Base-by-base conservation (phyloP, 2,329 filamentous ascomycete genomes). In the Passalora sequoiae region DNA sequence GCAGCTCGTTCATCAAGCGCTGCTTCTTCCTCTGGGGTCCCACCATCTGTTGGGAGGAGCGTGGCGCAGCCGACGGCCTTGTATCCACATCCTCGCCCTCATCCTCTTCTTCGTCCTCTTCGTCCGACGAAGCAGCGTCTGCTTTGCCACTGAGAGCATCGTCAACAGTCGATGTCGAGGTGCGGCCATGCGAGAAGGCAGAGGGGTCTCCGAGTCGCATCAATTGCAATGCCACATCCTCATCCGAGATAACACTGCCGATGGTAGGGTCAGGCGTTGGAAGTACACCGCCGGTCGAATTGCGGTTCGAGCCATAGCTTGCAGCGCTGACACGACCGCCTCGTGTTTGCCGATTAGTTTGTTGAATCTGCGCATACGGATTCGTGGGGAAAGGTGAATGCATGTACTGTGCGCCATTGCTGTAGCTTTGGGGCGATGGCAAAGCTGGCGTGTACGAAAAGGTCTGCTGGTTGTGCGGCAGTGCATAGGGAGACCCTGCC, bases 231-330 rank as follows among this genome's bases (percentile, higher is more conserved):
- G 92, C 92, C 50, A 97, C 92, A 67, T 98, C 92, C 67, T 98
- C 92, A 63, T 98, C 92, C 10, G 91, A 97, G 66, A 98, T 91
- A 66, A 88, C 94, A 68, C 91, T 97, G 42, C 87, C 87, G 57
- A 97, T 86, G 9, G 92, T 98, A n/a, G 91, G 91, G 59, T 97
- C 92, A 19, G 92, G 92, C 2, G 92, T 98, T 15, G 89, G 89
- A 51, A 96, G 73, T 55, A 94, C 78, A 42, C 82, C 81, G 51
- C 73, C 65, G 25, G 57, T 62, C 37, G 67, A 69, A 33, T 67
- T 63, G 45, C 69, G 66, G 46, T 67, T 58, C 19, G 67, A 62
- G 15, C 60, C 61, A 46, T 69, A 66, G 31, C 50, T 54, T n/a
- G 54, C 54, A 56, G 37, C 69, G 65, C 51, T 55, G 8, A 49